These are phyloP conservation scores for Aspergillus felis DNA, from an alignment of 2,329 filamentous ascomycete genomes.

Conservation along the genomic window DNA sequence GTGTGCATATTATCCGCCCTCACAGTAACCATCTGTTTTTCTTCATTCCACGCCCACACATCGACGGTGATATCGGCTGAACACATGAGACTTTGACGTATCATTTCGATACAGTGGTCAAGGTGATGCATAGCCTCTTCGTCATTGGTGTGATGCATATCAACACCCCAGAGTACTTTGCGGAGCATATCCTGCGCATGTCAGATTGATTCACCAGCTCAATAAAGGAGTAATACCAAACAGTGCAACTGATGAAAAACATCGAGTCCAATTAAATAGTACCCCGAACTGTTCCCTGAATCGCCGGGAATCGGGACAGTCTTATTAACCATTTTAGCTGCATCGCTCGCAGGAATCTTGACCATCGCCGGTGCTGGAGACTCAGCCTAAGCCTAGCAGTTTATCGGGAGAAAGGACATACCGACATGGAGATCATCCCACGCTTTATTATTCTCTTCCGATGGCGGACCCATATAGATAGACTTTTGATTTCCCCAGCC, in stretches of 20 bases:
- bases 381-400: not conserved
- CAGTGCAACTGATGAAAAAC: constrained; percentile 23
- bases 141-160: not conserved
- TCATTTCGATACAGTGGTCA: constrained; percentile 14
- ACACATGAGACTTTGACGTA: constrained; percentile 17
- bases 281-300: constrained; percentile 5
- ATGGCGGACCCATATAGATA: constrained; percentile 8
- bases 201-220: not conserved
- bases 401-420: not conserved
- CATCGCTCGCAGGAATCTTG: constrained; percentile 3
- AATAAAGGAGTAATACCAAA: constrained; percentile 9
- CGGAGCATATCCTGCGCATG: not conserved
- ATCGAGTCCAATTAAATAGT: constrained; percentile 10
- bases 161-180: not conserved
- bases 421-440: constrained; percentile 11
- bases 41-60: constrained; percentile 7
- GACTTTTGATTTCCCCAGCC: constrained; percentile 3
- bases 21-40: not conserved
- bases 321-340: constrained; percentile 7
- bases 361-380: constrained; percentile 3
- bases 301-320: constrained; percentile 10
- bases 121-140: constrained; percentile 7
- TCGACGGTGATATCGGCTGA: constrained; percentile 8
- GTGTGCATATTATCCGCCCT: constrained; percentile 6
- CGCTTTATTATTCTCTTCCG: constrained; percentile 3